A percentile compares a stretch with the other conserved stretches of the same genome.
Conservation (phyloP, 208 protist species). For the Leptomonas pyrrhocoris region DNA sequence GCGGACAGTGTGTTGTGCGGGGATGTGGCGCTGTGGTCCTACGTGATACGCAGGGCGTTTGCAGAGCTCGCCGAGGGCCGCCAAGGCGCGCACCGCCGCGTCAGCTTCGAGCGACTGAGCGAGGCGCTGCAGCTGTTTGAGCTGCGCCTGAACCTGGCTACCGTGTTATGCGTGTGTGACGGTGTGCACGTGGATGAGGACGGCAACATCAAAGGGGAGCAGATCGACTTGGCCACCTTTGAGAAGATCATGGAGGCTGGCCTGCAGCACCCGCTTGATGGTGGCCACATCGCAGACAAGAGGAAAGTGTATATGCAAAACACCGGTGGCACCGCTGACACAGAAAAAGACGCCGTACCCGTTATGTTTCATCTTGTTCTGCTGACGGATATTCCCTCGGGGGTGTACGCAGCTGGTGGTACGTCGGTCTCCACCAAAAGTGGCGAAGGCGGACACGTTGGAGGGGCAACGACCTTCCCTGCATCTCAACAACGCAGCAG, state of each 20-base stretch:
- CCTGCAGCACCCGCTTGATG: constrained; percentile 3
- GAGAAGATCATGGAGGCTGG: constrained; percentile 24
- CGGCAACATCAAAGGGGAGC: not conserved
- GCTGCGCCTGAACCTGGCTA: constrained; percentile 19
- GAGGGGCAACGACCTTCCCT: too few relatives aligned
- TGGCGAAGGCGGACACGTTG: too few relatives aligned
- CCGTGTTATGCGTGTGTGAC: constrained; percentile 18
- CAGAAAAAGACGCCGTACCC: not conserved
- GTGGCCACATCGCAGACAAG: too few relatives aligned
- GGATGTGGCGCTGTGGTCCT: constrained; percentile 9
- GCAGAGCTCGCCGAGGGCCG: constrained; percentile 20
- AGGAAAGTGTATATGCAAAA: not conserved
- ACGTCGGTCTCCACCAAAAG: not conserved
- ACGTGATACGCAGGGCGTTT: constrained; percentile 30
- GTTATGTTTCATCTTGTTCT: constrained; percentile 3
- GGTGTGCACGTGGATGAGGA: not conserved
- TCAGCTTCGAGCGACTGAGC: constrained; percentile 11
- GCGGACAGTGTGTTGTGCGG: not conserved
- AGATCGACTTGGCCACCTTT: constrained; percentile 25
- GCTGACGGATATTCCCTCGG: not conserved
- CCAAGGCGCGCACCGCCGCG: not conserved
- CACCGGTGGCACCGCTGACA: not conserved
- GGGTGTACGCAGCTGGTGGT: not conserved
- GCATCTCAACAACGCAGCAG: too few relatives aligned
- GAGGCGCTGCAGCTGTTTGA: constrained; percentile 26